Evolutionary conservation across 1,284 basidiomycete species (phyloP), one percentile per base, ranked within the genome.

Genomic region (Moniliella sp.): DNA sequence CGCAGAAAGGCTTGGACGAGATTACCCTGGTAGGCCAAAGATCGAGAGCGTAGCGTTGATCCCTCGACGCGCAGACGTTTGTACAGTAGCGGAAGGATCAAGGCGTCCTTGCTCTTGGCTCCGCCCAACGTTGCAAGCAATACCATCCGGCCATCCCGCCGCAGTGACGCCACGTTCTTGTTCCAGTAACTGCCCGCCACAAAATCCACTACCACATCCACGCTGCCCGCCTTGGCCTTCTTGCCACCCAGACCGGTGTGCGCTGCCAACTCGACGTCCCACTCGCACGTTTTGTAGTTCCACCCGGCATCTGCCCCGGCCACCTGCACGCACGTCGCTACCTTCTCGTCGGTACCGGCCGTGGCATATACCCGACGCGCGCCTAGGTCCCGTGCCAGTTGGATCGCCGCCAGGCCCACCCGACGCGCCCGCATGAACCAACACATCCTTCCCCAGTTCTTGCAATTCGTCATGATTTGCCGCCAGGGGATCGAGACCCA

Each of bases 31-130:
- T 93, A 93, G 39, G 71, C 68, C 17, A 69, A 55, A n/a, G 71
- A 69, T 30, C 82, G 72, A 14, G 76, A 75, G 23, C 84, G 74
- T 25, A 93, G 65, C 0, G 82, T 91, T 9, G 78, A 79, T 14
- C 84, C 86, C 61, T 84, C 75, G 34, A 97, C 75, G 8, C 75
- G 73, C 35, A 94, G 69, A 5, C 86, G 74, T 66, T 93, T 94
- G 64, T 67, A 75, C 33, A 86, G 63, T 34, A 93, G 68, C 5
- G 72, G 73, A 2, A 53, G 61, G 17, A 91, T 63, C 58, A 78
- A 69, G 19, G 15, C 17, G n/a, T 68, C 67, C 17, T 71, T 62
- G 17, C 81, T 70, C 28, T 68, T 67, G 14, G 67, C 61, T 15
- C 84, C 86, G 45, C 77, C 78, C 46, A 80, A 58, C 5, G 71